Evolutionary conservation across 1,284 basidiomycete species (phyloP), one percentile per base, ranked within the genome.

Genomic region (Papiliotrema fonsecae): DNA sequence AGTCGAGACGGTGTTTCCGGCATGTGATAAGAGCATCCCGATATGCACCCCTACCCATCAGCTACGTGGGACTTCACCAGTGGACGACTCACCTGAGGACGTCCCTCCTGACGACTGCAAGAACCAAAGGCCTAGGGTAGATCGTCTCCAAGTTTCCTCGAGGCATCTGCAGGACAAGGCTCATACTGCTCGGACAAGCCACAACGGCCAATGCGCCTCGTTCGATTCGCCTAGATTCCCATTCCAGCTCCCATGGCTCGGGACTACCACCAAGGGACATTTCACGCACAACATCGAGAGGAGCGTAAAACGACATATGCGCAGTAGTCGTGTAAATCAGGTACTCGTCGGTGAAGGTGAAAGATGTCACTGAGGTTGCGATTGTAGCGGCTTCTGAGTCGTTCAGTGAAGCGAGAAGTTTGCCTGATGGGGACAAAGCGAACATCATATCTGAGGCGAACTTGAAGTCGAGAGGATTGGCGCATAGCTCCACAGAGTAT

Each of bases 91-190:
- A 92, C 90, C 68, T 74, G 42, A 84, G 77, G 11, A 93, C 77
- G 64, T 91, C 86, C 42, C 81, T 76, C 46, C 80, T 78, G 1
- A 94, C 84, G 3, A 88, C 84, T 45, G 85, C 81, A 73, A 97
- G 82, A 3, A 97, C 92, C 53, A 99, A 76, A 1, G 94, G 87
- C 28, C 96, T 78, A 1, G 96, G 96, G 61, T 86, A 89, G 49
- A 98, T 85, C 0, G 91, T 97, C 76, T 99, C 96, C 47, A 99
- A 69, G 71, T 98, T 98, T 0, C 96, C 96, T 58, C 96, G 77
- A 0, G 94, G 96, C 92, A 98, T 98, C 75, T 99, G 96, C 13
- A 99, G 75, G 1, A 98, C 87, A 16, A 97, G 73, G 56, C 80
- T 85, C 88, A 96, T 97, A 7, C 82, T 77, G 54, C 85, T 89